Evolutionary conservation across 73 alveolate genomes (phyloP), one percentile per base, ranked within the genome.

Genomic region (Paraurostyla sp.): DNA sequence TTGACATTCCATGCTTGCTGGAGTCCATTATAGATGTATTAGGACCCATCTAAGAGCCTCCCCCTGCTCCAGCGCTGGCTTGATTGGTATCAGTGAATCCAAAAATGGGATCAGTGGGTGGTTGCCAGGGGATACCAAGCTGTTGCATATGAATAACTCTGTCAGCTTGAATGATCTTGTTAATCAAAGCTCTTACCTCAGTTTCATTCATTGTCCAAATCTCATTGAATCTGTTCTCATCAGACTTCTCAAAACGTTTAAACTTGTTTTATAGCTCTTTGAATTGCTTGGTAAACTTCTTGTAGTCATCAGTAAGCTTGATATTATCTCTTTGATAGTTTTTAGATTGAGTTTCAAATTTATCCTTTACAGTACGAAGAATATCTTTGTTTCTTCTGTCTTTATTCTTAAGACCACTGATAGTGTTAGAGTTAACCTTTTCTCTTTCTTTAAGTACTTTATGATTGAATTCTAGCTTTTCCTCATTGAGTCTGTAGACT

Each of bases 151-250:
- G 97, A 35, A 96, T 92, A 0, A 95, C 96, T 90, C 94, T 92
- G 65, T 96, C 98, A 51, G 97, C 95, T 78, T 96, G 94, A 18
- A 93, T 59, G 36, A 96, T 96, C 71, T 92, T 94, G 46, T 94
- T 94, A 49, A 94, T 94, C 29, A 96, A 76, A 51, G 95, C 97
- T 45, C 94, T 80, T 0, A 94, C 99, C 83, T 96, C 99, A 22
- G 80, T 76, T 83, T 96, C 98, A 88, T 96, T 96, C 99, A 96
- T 96, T 0, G 94, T 80, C 94, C 97, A 90, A 50, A 96, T 96
- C 56, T 96, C 99, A 62, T 93, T 89, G 85, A 92, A 96, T 32
- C 96, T 92, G 73, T 83, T 83, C 65, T 95, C 98, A 50, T 94
- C 98, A 33, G 93, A 87, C 92, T 90, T 94, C 69, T 92, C 95